Conservation (phyloP, 495 filamentous ascomycete species). For the Penicillium lividum region DNA sequence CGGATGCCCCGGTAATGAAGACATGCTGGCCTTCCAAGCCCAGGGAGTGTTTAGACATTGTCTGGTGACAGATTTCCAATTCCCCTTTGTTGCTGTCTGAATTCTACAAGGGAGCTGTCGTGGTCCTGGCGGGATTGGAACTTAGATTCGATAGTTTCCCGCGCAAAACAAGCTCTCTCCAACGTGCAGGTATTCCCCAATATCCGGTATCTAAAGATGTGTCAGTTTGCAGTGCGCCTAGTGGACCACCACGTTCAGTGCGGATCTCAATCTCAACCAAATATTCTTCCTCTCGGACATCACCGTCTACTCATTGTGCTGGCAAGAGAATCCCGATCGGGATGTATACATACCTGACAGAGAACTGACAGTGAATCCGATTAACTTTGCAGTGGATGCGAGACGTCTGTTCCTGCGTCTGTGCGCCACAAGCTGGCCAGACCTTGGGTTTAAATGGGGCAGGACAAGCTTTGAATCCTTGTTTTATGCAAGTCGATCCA, state of each 20-base stretch:
- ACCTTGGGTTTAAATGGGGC: not conserved
- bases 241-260: too few relatives aligned
- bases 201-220: not conserved
- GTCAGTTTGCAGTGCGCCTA: not conserved
- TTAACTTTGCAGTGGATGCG: not conserved
- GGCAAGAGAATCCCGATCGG: conserved; percentile 1
- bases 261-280: too few relatives aligned
- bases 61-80: not conserved
- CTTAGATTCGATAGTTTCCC: not conserved
- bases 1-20: conserved; percentile 60
- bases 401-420: not conserved
- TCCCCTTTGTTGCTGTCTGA: not conserved
- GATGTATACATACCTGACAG: not conserved
- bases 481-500: not conserved
- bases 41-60: conserved; percentile 40
- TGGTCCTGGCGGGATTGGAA: not conserved
- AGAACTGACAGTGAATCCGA: not conserved
- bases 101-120: not conserved
- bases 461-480: conserved; percentile 8
- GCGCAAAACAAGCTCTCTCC: not conserved
- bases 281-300: too few relatives aligned
- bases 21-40: conserved; percentile 54
- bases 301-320: not conserved
- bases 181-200: not conserved
- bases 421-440: conserved; percentile 4